A percentile compares a stretch with the other conserved stretches of the same genome.
These are phyloP conservation scores for Eremochloa ophiuroides DNA, from an alignment of 176 grass and related monocot genomes.

Conservation along the genomic window DNA sequence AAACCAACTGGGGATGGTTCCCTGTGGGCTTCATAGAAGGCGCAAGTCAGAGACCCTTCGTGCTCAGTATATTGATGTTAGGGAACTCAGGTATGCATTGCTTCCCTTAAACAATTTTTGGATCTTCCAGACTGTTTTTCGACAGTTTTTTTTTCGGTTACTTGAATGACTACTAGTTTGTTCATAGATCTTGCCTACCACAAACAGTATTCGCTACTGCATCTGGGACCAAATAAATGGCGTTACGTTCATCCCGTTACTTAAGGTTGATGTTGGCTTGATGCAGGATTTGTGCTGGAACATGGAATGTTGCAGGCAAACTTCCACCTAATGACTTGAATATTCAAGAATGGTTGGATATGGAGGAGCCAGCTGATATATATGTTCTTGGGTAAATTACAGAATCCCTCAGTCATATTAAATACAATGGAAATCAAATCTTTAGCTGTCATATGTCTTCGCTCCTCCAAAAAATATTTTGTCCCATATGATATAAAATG, in stretches of 20 bases:
- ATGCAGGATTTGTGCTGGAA: slow-evolving; percentile 73
- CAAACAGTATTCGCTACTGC: not conserved
- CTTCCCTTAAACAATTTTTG: not conserved
- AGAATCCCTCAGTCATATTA: not conserved
- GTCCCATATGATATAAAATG: not conserved
- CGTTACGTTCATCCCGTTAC: not conserved
- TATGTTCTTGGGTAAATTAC: slow-evolving; percentile 88
- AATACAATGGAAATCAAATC: not conserved
- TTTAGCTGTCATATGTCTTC: not conserved
- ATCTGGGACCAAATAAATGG: not conserved
- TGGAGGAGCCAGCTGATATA: slow-evolving; percentile 85
- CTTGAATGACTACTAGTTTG: not conserved
- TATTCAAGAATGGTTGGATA: slow-evolving; percentile 86
- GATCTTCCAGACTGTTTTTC: not conserved
- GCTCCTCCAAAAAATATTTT: not conserved
- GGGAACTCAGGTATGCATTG: slow-evolving; percentile 60
- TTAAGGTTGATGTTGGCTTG: slow-evolving; percentile 15
- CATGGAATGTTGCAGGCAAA: slow-evolving; percentile 85
- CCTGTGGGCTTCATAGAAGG: slow-evolving; percentile 49
- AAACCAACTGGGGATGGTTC: slow-evolving; percentile 39
- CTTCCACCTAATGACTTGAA: slow-evolving; percentile 68
- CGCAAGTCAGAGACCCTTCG: slow-evolving; percentile 94
- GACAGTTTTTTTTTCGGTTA: not conserved
- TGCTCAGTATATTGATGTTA: slow-evolving; percentile 78
- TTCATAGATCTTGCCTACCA: not conserved